Conservation (phyloP, 148 eudicot genomes). For the Nepenthes gracilis region DNA sequence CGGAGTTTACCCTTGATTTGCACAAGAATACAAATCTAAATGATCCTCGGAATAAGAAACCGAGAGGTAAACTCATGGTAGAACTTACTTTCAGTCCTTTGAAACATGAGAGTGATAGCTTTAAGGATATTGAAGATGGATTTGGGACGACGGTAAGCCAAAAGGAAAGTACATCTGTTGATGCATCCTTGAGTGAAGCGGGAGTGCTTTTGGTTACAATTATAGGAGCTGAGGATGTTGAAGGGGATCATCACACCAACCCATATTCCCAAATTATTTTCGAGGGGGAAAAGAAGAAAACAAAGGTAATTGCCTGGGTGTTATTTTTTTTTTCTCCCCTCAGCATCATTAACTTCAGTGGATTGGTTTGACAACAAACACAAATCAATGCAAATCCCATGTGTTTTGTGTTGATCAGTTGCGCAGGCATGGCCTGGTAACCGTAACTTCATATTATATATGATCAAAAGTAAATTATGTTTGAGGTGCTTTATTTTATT, state of each 20-base stretch:
- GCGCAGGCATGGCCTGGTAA: too few species aligned
- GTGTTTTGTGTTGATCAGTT: too few species aligned
- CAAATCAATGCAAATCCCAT: too few species aligned
- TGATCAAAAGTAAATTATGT: neutral
- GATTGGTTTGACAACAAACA: neutral
- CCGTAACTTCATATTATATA: too few species aligned
- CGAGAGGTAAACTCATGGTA: slow-evolving; percentile 54
- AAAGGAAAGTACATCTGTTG: slow-evolving; percentile 11
- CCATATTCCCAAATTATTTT: slow-evolving; percentile 58
- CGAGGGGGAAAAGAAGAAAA: slow-evolving; percentile 59
- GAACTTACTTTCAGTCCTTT: slow-evolving; percentile 69
- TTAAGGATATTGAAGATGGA: slow-evolving; percentile 17
- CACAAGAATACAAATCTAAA: slow-evolving; percentile 31
- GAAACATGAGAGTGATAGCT: slow-evolving; percentile 33
- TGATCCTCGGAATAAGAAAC: slow-evolving; percentile 43
- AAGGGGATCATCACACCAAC: slow-evolving; percentile 61
- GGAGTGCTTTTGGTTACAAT: slow-evolving; percentile 64
- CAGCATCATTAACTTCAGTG: neutral
- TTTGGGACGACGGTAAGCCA: slow-evolving; percentile 17
- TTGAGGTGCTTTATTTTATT: neutral
- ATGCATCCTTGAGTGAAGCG: slow-evolving; percentile 35
- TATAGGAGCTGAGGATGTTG: slow-evolving; percentile 68
- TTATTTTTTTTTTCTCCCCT: neutral
- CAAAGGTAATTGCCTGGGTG: slow-evolving; percentile 40
- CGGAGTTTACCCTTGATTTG: slow-evolving; percentile 53